phyloP scores from a whole-genome alignment of 1,284 basidiomycete species.

The Sphagnurus paluster region DNA sequence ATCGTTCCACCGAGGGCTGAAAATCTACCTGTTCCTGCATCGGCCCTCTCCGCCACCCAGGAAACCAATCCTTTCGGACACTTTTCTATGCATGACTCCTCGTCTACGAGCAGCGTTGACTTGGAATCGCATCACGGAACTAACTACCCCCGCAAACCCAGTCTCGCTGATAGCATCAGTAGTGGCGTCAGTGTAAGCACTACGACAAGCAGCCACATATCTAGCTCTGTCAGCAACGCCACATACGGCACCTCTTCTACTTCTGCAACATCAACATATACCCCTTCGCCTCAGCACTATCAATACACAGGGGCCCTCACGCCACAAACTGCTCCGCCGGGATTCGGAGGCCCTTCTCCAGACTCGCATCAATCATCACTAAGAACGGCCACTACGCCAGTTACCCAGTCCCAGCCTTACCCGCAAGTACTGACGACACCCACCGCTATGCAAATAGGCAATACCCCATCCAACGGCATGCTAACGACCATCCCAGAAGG shows the following conservation, averaged over 20 bases:
- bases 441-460: slow-evolving; percentile 7
- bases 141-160: slow-evolving; percentile 33
- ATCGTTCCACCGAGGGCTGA: slow-evolving; percentile 43
- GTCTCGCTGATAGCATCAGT: slow-evolving; percentile 33
- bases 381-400: slow-evolving; percentile 9
- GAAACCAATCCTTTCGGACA: slow-evolving; percentile 24
- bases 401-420: slow-evolving; percentile 6
- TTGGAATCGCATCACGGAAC: slow-evolving; percentile 9
- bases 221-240: slow-evolving; percentile 16
- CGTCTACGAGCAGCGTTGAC: slow-evolving; percentile 3
- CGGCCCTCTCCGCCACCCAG: slow-evolving; percentile 29
- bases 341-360: slow-evolving; percentile 16
- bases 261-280: slow-evolving; percentile 17
- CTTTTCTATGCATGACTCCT: slow-evolving; percentile 9
- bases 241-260: slow-evolving; percentile 8
- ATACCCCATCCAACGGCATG: slow-evolving; percentile 24
- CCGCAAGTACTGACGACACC: slow-evolving; percentile 15
- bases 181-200: slow-evolving; percentile 28
- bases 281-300: slow-evolving; percentile 11
- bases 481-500: slow-evolving; percentile 25
- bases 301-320: slow-evolving; percentile 18
- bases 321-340: slow-evolving; percentile 26
- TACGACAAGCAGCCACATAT: slow-evolving; percentile 19
- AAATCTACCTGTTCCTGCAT: slow-evolving; percentile 32
- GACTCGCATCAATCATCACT: slow-evolving; percentile 18